Conservation (phyloP, 371 early-diverging fungal genomes). For the Polyrhizophydium stewartii region DNA sequence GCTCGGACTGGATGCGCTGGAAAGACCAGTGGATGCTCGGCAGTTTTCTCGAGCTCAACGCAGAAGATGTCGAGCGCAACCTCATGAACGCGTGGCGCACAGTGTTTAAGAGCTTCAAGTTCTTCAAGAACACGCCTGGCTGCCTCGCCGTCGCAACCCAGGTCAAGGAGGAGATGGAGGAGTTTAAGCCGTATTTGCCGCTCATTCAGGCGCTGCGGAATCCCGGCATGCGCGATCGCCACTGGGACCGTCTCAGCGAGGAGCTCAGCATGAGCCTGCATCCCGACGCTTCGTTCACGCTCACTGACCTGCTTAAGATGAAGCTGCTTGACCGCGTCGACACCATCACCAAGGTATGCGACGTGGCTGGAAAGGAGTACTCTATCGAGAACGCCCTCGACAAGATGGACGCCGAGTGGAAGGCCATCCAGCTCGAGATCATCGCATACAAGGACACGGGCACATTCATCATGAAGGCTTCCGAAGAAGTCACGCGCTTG, state of each 20-base stretch:
- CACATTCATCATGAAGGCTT: slow-evolving; percentile 49
- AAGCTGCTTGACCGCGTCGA: slow-evolving; percentile 44
- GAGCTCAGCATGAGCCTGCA: slow-evolving; percentile 41
- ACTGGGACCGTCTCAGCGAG: slow-evolving; percentile 51
- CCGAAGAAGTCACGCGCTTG: slow-evolving; percentile 48
- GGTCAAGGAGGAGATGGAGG: slow-evolving; percentile 56
- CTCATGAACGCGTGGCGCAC: slow-evolving; percentile 42
- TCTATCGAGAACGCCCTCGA: slow-evolving; percentile 54
- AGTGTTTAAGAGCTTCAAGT: slow-evolving; percentile 49
- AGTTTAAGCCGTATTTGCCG: slow-evolving; percentile 51
- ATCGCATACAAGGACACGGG: slow-evolving; percentile 54
- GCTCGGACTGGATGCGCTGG: slow-evolving; percentile 53
- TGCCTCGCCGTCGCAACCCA: slow-evolving; percentile 48
- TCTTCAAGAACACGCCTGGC: slow-evolving; percentile 44
- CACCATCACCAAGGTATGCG: slow-evolving; percentile 48
- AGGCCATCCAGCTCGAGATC: slow-evolving; percentile 41
- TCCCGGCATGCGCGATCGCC: slow-evolving; percentile 56
- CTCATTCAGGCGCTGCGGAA: slow-evolving; percentile 54
- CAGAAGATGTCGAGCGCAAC: slow-evolving; percentile 52
- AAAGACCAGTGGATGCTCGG: slow-evolving; percentile 45
- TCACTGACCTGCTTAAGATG: slow-evolving; percentile 45
- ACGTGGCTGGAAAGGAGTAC: slow-evolving; percentile 57
- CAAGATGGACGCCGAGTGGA: slow-evolving; percentile 58
- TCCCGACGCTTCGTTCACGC: slow-evolving; percentile 35
- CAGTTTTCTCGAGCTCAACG: slow-evolving; percentile 43